phyloP scores from a whole-genome alignment of 78 protist species.

The Guillardia theta region DNA sequence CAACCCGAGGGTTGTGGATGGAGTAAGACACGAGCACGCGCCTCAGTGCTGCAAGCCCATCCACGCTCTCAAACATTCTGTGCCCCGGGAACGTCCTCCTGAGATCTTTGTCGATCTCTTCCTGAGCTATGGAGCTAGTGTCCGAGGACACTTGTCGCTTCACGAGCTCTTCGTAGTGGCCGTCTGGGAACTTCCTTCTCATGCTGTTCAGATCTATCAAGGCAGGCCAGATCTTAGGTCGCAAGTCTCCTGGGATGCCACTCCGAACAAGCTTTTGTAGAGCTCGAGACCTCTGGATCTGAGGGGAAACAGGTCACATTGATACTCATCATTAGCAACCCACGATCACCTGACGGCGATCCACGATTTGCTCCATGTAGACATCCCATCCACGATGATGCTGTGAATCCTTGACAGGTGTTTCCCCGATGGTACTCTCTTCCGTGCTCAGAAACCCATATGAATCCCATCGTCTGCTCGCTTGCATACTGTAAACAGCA shows the following conservation, averaged over 20 bases:
- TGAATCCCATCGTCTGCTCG: too few species aligned
- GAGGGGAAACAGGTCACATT: not conserved
- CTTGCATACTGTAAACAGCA: too few species aligned
- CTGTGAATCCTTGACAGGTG: too few species aligned
- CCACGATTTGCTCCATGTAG: not conserved
- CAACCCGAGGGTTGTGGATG: not conserved
- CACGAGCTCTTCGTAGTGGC: not conserved
- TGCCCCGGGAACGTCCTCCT: not conserved
- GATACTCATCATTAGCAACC: too few species aligned
- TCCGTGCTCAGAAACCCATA: too few species aligned
- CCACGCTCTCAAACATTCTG: not conserved
- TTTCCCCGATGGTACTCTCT: too few species aligned
- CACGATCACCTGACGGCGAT: not conserved
- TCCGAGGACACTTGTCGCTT: not conserved
- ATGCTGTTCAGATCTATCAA: not conserved
- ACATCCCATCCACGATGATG: not conserved
- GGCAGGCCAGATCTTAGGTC: not conserved
- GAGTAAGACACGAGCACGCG: conserved; percentile 12
- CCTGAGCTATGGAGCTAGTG: not conserved
- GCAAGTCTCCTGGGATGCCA: not conserved
- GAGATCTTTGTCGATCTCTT: not conserved
- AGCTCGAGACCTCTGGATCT: not conserved
- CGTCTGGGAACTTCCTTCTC: not conserved
- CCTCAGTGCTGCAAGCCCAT: not conserved
- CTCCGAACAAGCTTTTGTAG: not conserved